Evolutionary conservation across 768 basidiomycete genomes (phyloP).

Genomic region (Amanita fuliginea): DNA sequence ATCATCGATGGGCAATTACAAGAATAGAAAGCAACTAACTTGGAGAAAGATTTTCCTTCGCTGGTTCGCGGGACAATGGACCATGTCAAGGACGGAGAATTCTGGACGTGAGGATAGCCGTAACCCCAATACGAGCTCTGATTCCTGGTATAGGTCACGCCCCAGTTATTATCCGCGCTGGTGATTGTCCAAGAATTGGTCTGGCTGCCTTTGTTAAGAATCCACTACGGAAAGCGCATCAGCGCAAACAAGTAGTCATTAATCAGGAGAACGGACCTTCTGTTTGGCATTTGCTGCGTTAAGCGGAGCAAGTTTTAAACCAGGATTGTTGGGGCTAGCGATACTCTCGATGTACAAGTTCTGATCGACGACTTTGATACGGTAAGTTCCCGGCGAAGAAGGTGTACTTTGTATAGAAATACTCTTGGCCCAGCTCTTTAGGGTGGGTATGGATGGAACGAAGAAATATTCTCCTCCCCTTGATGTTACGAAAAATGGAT

Average conservation of each 20-base stretch:
- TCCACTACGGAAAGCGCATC: no score
- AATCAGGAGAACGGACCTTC: no score
- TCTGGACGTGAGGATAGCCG: neutral
- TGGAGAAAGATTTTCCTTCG: neutral
- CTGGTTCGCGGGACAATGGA: neutral
- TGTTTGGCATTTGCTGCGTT: no score
- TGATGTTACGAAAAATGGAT: slow-evolving; percentile 9
- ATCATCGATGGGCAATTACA: no score
- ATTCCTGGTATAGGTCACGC: neutral
- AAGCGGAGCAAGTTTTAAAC: no score
- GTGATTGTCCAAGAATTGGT: no score
- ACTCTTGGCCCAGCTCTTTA: slow-evolving; percentile 5
- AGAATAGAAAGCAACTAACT: neutral
- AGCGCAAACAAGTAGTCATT: no score
- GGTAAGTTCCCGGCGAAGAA: neutral
- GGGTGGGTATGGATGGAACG: slow-evolving; percentile 13
- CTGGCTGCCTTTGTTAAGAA: no score
- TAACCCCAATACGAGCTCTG: neutral
- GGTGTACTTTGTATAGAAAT: neutral
- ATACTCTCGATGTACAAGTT: no score
- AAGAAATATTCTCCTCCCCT: slow-evolving; percentile 18
- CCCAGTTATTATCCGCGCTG: no score
- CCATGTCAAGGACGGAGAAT: neutral
- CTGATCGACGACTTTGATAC: no score
- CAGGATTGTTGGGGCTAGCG: no score